Evolutionary conservation across 73 alveolate species (phyloP), one percentile per base, ranked within the genome.

Genomic region (Strombidium stylifer): DNA sequence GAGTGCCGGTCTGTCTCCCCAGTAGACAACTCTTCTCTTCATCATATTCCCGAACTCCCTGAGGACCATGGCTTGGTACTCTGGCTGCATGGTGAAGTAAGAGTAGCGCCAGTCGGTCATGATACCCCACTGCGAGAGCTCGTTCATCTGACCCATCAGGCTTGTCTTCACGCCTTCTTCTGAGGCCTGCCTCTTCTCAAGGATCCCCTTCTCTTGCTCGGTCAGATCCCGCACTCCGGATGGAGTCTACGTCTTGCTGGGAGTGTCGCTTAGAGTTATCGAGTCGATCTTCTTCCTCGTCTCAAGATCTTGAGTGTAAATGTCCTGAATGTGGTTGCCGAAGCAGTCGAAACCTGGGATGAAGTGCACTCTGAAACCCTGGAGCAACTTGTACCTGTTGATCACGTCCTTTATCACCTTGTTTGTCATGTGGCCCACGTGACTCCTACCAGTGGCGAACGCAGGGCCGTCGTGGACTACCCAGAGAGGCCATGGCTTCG

Each of bases 381-480:
- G 49, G 53, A 70, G 88, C 10, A 92, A 64, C 86, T 91, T 82
- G 80, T 78, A 93, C 64, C 96, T 69, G 56, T 93, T 93, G 44
- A 93, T 87, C 23, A 87, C 86, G 73, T 93, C 98, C 78, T 93
- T 93, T 50, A 93, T 54, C 30, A 84, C 81, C 67, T 91, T 93
- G 68, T 93, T 93, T 40, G 80, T 66, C 35, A 92, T 70, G 37
- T 89, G 95, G 37, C 98, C 98, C 61, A 89, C 64, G 69, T 93
- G 97, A 45, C 95, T 91, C 44, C 73, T 76, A 20, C 98, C 98
- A 55, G 93, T 86, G 6, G 98, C 96, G 51, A 86, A 93, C 26
- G 97, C 94, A 11, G 98, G 98, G 2, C 97, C 97, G 45, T 93
- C 97, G 67, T 79, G 81, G 55, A 89, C 64, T 14, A 84, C 71